These are phyloP conservation scores for Lachnellula suecica DNA, from an alignment of 2,329 filamentous ascomycete genomes.

Conservation along the genomic window DNA sequence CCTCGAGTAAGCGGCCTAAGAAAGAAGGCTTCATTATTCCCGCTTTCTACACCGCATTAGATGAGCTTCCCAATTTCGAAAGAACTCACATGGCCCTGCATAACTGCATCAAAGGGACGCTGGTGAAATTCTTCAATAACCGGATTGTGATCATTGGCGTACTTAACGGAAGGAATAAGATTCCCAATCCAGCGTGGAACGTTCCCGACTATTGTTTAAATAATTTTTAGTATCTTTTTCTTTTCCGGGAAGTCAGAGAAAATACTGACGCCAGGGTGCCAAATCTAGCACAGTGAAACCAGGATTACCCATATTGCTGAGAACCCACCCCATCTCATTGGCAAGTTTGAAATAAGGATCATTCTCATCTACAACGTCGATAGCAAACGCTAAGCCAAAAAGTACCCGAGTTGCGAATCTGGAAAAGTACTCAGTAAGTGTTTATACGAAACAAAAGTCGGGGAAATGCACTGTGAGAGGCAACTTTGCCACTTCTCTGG, in stretches of 20 bases:
- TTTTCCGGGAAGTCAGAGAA: constrained; percentile 15
- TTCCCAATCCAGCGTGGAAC: constrained; percentile 5
- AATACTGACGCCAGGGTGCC: constrained; percentile 38
- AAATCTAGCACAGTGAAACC: constrained; percentile 46
- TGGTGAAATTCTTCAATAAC: constrained; percentile 41
- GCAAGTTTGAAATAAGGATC: constrained; percentile 41
- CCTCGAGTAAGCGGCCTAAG: constrained; percentile 7
- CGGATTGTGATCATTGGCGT: constrained; percentile 21
- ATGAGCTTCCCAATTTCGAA: background rate
- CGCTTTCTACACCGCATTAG: constrained; percentile 6
- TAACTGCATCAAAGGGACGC: constrained; percentile 35
- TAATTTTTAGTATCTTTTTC: background rate
- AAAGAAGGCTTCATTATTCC: constrained; percentile 9
- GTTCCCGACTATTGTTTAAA: constrained; percentile 13
- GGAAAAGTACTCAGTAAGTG: background rate
- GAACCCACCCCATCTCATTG: constrained; percentile 19
- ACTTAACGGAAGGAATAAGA: constrained; percentile 20
- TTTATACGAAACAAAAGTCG: background rate
- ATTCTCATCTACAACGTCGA: constrained; percentile 34
- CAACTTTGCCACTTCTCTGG: constrained; percentile 37
- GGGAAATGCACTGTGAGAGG: constrained; percentile 28
- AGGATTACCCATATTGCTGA: constrained; percentile 32
- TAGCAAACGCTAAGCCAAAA: constrained; percentile 42
- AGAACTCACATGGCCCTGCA: constrained; percentile 6
- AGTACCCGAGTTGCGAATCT: constrained; percentile 40